Conservation (phyloP, 1,284 basidiomycete genomes). For the Microbotryum intermedium region DNA sequence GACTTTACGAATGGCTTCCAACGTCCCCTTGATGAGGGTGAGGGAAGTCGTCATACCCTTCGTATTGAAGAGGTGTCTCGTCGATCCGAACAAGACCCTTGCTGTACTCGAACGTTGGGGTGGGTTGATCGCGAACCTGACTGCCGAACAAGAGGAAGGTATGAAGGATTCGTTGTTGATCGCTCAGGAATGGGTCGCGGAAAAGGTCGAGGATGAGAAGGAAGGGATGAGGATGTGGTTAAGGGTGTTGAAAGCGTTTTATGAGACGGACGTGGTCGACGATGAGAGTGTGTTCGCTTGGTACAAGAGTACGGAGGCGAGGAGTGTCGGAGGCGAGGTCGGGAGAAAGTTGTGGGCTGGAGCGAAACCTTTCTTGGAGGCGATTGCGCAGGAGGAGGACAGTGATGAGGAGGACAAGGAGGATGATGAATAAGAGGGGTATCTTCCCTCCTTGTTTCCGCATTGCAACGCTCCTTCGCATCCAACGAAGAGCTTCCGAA, state of each 20-base stretch:
- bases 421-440: background rate
- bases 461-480: no score
- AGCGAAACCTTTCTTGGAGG: slow-evolving; percentile 40
- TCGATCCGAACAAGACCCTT: background rate
- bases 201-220: slow-evolving; percentile 3
- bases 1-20: slow-evolving; percentile 86
- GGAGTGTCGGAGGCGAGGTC: slow-evolving; percentile 32
- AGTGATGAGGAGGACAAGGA: slow-evolving; percentile 34
- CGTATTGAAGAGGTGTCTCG: slow-evolving; percentile 2
- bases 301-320: slow-evolving; percentile 36
- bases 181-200: slow-evolving; percentile 31
- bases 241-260: slow-evolving; percentile 41
- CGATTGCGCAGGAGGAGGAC: slow-evolving; percentile 39
- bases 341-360: slow-evolving; percentile 38
- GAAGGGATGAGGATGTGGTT: slow-evolving; percentile 36
- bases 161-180: background rate
- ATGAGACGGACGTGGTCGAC: slow-evolving; percentile 42
- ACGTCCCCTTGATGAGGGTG: slow-evolving; percentile 58
- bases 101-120: slow-evolving; percentile 39
- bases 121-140: slow-evolving; percentile 34
- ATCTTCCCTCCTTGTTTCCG: no score
- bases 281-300: slow-evolving; percentile 41
- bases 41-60: slow-evolving; percentile 16
- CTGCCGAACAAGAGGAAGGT: slow-evolving; percentile 16
- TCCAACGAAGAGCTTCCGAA: no score